phyloP scores from a whole-genome alignment of 2,329 filamentous ascomycete genomes.

The Myrmaecium sp. region DNA sequence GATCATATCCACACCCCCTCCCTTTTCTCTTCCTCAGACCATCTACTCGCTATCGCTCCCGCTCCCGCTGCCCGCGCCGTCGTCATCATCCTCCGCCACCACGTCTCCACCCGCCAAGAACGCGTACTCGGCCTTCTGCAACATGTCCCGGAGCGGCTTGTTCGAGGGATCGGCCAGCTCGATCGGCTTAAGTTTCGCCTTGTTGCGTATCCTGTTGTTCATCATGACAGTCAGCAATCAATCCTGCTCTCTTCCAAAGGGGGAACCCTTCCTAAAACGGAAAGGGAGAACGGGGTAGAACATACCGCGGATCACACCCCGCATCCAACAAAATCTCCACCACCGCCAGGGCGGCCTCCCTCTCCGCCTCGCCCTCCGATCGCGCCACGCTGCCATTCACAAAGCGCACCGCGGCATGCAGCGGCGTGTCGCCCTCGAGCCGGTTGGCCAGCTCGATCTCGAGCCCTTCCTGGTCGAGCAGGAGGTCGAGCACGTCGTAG shows the following conservation, averaged over 20 bases:
- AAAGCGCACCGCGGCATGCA: slow-evolving; percentile 65
- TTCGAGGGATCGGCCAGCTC: slow-evolving; percentile 63
- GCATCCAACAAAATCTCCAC: slow-evolving; percentile 73
- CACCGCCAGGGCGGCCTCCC: slow-evolving; percentile 47
- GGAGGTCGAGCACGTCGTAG: slow-evolving; percentile 67
- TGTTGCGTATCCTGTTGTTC: slow-evolving; percentile 53
- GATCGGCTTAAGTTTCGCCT: slow-evolving; percentile 51
- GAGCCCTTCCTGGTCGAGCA: slow-evolving; percentile 69
- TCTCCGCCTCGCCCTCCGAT: slow-evolving; percentile 46
- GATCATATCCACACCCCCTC: no score
- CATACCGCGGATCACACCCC: slow-evolving; percentile 47
- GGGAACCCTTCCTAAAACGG: background rate
- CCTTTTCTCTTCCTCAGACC: background rate
- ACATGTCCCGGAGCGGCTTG: slow-evolving; percentile 39
- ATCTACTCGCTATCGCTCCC: slow-evolving; percentile 28
- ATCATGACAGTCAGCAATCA: slow-evolving; percentile 6
- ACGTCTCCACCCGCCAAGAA: slow-evolving; percentile 30
- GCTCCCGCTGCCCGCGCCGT: slow-evolving; percentile 26
- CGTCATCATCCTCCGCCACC: slow-evolving; percentile 31
- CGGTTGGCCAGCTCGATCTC: slow-evolving; percentile 67
- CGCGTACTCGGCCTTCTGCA: slow-evolving; percentile 56
- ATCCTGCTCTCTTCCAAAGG: no score
- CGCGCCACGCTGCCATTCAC: slow-evolving; percentile 51
- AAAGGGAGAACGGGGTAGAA: slow-evolving; percentile 14
- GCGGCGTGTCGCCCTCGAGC: slow-evolving; percentile 57